Base-by-base conservation (phyloP, 768 basidiomycete species). In the Russula brevipes region DNA sequence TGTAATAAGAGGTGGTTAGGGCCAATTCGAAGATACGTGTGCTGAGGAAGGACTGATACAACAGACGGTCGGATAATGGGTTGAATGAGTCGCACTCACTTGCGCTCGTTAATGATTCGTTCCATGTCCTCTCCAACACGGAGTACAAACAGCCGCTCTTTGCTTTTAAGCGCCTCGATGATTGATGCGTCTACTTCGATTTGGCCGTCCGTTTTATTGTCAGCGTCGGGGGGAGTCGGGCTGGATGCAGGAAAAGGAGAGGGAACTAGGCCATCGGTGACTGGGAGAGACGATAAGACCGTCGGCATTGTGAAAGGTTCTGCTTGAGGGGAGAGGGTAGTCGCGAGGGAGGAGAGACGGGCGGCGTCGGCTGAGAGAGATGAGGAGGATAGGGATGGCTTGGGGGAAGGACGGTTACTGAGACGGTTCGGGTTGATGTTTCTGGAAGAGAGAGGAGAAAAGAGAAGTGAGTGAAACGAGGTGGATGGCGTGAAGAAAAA, bases 111-210 rank as follows among this genome's bases (percentile, higher is more conserved):
- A 70, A 94, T 89, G 71, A 94, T 80, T 55, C 76, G 75, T 76
- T 94, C 91, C 83, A 94, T 89, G 67, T 78, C 80, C 77, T 94
- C 92, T 62, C 89, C 91, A n/a, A 94, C 81, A 78, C 89, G 92
- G 70, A 94, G 77, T 52, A 94, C 90, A 73, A 86, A 94, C 65
- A 94, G 80, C 71, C 91, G 82, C 74, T 94, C 91, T 77, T 94
- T 94, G 80, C 86, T 87, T 74, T 80, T 84, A 66, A 94, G 87
- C 24, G 92, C 91, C 73, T 94, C 91, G 69, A 93, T 70, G 69
- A 94, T 91, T 74, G 88, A 86, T 10, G 83, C 80, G 78, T 93
- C 91, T 66, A 85, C 82, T 64, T 89, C 89, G 60, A 72, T 47
- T 44, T 67, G 67, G 53, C 56, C 42, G 39, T 72, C 73, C 38